Percentiles rank a stretch among this genome's conserved stretches.
phyloP scores from a whole-genome alignment of 345 rosid genomes.

The Microthlaspi erraticum region DNA sequence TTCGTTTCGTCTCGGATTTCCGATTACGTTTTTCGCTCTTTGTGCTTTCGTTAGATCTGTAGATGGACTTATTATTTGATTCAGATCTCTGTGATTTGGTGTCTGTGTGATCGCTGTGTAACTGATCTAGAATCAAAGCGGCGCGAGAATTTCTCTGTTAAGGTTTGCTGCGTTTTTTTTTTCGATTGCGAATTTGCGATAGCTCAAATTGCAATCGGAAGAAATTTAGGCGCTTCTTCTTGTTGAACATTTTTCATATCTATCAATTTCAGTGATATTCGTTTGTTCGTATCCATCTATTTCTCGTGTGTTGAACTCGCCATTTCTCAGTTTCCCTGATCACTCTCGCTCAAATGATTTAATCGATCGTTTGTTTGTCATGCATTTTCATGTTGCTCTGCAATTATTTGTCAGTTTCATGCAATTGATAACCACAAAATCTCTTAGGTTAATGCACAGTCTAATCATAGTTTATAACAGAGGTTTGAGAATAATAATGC shows the following conservation, averaged over 20 bases:
- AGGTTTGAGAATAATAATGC: not conserved
- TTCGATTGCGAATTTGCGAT: not conserved
- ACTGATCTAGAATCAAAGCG: not conserved
- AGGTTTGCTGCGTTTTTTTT: not conserved
- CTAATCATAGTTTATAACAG: not conserved
- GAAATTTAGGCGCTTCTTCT: constrained; percentile 8
- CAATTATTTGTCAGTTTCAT: not conserved
- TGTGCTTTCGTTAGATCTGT: not conserved
- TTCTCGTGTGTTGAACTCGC: not conserved
- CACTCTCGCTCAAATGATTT: not conserved
- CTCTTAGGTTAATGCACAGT: not conserved
- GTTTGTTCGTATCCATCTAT: not conserved
- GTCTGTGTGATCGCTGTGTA: not conserved
- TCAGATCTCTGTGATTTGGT: constrained; percentile 36
- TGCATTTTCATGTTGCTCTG: not conserved
- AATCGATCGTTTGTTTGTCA: not conserved
- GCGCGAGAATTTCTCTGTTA: not conserved
- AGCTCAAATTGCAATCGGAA: not conserved
- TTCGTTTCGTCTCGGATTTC: not conserved
- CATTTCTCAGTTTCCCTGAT: not conserved
- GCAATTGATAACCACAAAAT: not conserved
- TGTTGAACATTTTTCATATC: not conserved
- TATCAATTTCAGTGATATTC: not conserved
- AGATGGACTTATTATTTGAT: not conserved
- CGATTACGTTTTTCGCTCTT: not conserved